Conservation (phyloP, 345 rosid genomes). For the Bruguiera sexangula region DNA sequence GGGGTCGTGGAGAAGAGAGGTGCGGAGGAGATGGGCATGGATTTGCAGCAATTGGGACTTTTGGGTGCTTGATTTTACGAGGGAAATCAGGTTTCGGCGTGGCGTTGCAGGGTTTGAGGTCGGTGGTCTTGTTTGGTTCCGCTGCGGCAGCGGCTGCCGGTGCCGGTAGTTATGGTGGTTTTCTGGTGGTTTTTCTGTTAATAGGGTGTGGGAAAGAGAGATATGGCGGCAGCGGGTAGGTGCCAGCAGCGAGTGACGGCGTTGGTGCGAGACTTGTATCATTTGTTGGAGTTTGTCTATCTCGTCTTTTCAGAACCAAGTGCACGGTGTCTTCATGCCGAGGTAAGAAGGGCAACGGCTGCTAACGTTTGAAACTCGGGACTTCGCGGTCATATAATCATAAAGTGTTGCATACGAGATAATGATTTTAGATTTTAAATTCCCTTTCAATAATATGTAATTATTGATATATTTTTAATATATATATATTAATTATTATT, state of each 20-base stretch:
- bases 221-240: background rate
- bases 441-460: too few relatives aligned
- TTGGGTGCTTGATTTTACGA: constrained; percentile 48
- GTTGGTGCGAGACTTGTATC: background rate
- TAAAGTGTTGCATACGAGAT: too few relatives aligned
- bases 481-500: too few relatives aligned
- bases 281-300: background rate
- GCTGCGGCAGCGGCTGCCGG: background rate
- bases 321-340: too few relatives aligned
- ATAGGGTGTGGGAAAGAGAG: background rate
- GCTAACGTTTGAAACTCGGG: too few relatives aligned
- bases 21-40: constrained; percentile 57
- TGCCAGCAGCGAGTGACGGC: background rate
- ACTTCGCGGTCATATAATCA: too few relatives aligned
- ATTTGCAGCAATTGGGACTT: constrained; percentile 57
- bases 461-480: too few relatives aligned
- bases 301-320: background rate
- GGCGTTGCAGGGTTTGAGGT: background rate
- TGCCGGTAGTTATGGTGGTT: background rate
- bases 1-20: constrained; percentile 43
- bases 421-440: too few relatives aligned
- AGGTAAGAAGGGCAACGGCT: too few relatives aligned
- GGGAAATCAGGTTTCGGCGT: constrained; percentile 34
- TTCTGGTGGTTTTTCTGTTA: constrained; percentile 3
- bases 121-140: background rate